Evolutionary conservation across 192 early-diverging fungal species (phyloP), one percentile per base, ranked within the genome.

Genomic region (Entomortierella lignicola): DNA sequence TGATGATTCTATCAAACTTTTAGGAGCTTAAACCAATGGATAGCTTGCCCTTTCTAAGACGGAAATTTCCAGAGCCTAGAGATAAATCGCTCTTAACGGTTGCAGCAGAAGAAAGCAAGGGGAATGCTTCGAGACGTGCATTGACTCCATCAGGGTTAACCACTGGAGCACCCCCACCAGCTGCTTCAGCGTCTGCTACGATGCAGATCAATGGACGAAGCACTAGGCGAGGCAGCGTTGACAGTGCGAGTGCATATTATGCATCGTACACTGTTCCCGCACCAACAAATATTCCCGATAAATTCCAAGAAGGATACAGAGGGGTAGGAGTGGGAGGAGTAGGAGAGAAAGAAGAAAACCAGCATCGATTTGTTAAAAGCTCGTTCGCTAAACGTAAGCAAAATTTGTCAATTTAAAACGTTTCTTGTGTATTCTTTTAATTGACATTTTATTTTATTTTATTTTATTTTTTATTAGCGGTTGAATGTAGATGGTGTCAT

Each of bases 331-430:
- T n/a, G n/a, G n/a, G n/a, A n/a, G n/a, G n/a, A n/a, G n/a, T n/a
- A 43, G 31, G 30, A 32, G 21, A 31, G 44, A 37, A 80, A 71
- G 48, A 66, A 55, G 4, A 83, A 26, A 71, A 47, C 54, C 82
- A 81, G 1, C 88, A 89, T 64, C 77, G 81, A 29, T 89, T 89
- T 79, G 84, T 89, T 11, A 85, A 87, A 56, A 86, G 81, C 39
- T 86, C 86, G 13, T 87, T 89, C 75, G 82, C 84, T 11, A 87
- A 87, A 75, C 72, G 87, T 88, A 84, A 80, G 84, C 12, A 18
- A 29, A 15, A 7, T n/a, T 18, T 51, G 20, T n/a, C n/a, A n/a
- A n/a, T n/a, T n/a, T n/a, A n/a, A n/a, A n/a, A n/a, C n/a, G n/a
- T n/a, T n/a, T n/a, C n/a, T n/a, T n/a, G n/a, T n/a, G n/a, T n/a